Percentiles rank a stretch among this genome's conserved stretches.
phyloP scores from a whole-genome alignment of 768 basidiomycete species.

The Lentinula raphanica region DNA sequence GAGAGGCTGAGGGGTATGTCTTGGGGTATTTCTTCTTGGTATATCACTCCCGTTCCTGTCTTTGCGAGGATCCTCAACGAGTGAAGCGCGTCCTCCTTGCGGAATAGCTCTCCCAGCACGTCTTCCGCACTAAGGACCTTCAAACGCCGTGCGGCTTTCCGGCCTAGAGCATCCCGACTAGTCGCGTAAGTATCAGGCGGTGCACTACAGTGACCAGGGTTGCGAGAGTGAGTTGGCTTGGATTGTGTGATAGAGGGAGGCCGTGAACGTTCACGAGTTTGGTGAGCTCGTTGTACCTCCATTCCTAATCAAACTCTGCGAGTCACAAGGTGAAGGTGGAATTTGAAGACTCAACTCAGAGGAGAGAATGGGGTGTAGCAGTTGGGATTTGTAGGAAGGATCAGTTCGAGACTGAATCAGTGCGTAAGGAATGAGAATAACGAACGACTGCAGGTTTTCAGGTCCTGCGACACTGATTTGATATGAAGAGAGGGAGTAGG shows the following conservation, averaged over 20 bases:
- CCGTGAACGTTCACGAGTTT: neutral
- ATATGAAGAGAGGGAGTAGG: neutral
- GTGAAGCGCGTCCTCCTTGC: conserved; percentile 1
- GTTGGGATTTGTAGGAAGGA: neutral
- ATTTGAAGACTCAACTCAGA: too few relatives aligned
- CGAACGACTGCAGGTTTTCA: neutral
- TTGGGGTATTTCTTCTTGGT: neutral
- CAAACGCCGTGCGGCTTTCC: neutral
- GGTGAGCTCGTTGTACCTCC: neutral
- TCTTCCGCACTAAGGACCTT: conserved; percentile 2
- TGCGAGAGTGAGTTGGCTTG: neutral
- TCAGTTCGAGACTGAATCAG: neutral
- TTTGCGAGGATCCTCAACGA: neutral
- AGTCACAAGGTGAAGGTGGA: neutral
- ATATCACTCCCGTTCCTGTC: neutral
- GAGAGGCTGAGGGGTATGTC: neutral
- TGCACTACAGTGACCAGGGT: neutral
- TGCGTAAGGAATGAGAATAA: neutral
- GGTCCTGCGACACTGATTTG: neutral
- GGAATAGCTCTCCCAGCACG: neutral
- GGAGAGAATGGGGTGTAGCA: neutral
- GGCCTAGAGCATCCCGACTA: neutral
- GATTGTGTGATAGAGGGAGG: neutral
- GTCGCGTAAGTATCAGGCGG: neutral
- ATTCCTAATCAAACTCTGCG: neutral